A percentile compares a stretch with the other conserved stretches of the same genome.
phyloP scores from a whole-genome alignment of 139 green algal genomes.

The Nannochloris sp. region DNA sequence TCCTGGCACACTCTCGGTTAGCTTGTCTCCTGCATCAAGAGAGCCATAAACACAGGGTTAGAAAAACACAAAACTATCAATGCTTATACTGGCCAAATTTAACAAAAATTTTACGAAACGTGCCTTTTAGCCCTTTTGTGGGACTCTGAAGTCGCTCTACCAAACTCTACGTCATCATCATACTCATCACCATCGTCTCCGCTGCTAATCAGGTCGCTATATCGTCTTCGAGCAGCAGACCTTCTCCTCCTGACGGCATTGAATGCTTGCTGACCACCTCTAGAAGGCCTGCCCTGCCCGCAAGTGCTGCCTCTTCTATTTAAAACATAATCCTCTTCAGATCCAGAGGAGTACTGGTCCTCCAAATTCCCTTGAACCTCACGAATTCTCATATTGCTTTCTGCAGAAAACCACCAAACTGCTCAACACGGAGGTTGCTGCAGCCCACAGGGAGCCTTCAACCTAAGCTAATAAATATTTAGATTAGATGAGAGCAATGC shows the following conservation, averaged over 20 bases:
- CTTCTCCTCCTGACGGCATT: too few species aligned
- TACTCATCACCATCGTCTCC: background rate
- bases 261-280: too few species aligned
- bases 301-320: background rate
- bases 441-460: too few species aligned
- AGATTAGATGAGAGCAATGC: too few species aligned
- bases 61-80: too few species aligned
- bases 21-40: conserved; percentile 5
- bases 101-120: too few species aligned
- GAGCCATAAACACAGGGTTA: background rate
- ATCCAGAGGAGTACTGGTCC: background rate
- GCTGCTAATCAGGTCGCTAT: too few species aligned
- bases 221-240: too few species aligned
- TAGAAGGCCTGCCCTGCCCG: background rate
- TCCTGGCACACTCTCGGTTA: conserved; percentile 18
- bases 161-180: background rate
- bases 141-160: background rate
- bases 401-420: conserved; percentile 1
- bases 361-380: background rate
- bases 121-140: background rate
- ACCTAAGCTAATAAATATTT: too few species aligned
- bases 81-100: too few species aligned
- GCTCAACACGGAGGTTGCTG: too few species aligned
- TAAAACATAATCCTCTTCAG: background rate
- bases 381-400: conserved; percentile 13